Conservation (phyloP, 371 early-diverging fungal genomes). For the Mucor mucedo region DNA sequence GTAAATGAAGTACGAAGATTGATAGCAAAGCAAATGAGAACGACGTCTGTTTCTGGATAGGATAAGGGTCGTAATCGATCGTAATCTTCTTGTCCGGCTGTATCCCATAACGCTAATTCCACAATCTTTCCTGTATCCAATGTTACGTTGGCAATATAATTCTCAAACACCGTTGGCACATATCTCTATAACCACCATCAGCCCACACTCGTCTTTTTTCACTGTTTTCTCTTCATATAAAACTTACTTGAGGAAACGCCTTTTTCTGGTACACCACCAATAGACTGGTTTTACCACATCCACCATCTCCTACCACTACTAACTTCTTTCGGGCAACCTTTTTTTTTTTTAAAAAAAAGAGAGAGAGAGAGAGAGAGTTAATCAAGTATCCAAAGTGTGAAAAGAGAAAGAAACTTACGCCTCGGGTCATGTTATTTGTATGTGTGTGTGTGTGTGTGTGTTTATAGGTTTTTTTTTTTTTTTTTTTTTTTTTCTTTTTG, state of each 20-base stretch:
- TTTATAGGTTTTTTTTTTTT: conserved; percentile 1
- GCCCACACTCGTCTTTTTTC: too few relatives aligned
- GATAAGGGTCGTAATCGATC: conserved; percentile 81
- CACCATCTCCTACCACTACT: conserved; percentile 70
- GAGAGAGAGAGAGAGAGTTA: background rate
- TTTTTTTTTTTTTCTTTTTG: background rate
- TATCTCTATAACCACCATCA: conserved; percentile 34
- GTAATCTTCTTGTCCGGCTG: conserved; percentile 94
- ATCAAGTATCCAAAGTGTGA: background rate
- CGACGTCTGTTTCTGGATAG: conserved; percentile 77
- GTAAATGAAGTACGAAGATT: conserved; percentile 69
- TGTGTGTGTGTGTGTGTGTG: too few relatives aligned
- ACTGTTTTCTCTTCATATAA: background rate
- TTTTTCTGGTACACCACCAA: conserved; percentile 84
- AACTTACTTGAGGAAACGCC: conserved; percentile 77
- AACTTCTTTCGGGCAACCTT: conserved; percentile 57
- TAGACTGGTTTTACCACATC: conserved; percentile 87
- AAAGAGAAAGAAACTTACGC: conserved; percentile 12
- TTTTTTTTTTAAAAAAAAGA: too few relatives aligned
- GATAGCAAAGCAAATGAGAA: conserved; percentile 74
- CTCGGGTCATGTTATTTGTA: conserved; percentile 19
- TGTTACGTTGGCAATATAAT: conserved; percentile 69
- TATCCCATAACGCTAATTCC: conserved; percentile 74
- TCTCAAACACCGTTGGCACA: conserved; percentile 82
- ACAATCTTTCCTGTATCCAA: conserved; percentile 67